Evolutionary conservation across 176 grass and related monocot genomes (phyloP), one percentile per base, ranked within the genome.

Genomic region (Paspalum notatum): DNA sequence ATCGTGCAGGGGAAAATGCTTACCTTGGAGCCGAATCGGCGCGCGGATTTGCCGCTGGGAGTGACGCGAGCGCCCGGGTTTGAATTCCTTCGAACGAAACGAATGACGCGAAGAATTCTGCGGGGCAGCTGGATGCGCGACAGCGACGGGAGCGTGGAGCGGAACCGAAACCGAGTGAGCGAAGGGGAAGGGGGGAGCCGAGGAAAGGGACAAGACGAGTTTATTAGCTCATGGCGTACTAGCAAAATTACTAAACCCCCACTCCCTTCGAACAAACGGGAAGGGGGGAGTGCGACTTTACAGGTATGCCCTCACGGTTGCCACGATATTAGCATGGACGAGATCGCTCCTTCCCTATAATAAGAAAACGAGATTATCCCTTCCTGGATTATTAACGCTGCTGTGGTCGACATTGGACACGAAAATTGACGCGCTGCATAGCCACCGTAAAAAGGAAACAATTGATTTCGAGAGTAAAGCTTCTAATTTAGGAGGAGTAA

Each of bases 131-230:
- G 72, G 57, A 58, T 66, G 17, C 74, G 53, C 37, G 68, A 81
- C 11, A 86, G 82, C 42, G 79, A 62, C 27, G 83, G 57, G 43
- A 85, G 71, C 53, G 21, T 37, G 67, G 55, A 74, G 83, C 44
- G 7, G 47, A 58, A 17, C 40, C 65, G 67, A 73, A 43, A 24
- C 6, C 15, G 26, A 73, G 71, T 12, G 50, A 27, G 37, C 54
- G 54, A 45, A 12, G 53, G 60, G 25, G 25, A 55, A 21, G 21
- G 10, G 69, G 7, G 47, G 57, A 42, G 32, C 47, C 61, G 49
- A 41, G 64, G 83, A 78, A 78, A 72, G 43, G 78, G 83, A 66
- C 78, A 73, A 74, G 55, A 49, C 60, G 62, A 50, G 77, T 81
- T 89, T 76, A 84, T 82, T 87, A 43, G 62, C 26, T 7, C 52